Evolutionary conservation across 2,329 filamentous ascomycete genomes (phyloP).

Genomic region (Alternaria consortialis): DNA sequence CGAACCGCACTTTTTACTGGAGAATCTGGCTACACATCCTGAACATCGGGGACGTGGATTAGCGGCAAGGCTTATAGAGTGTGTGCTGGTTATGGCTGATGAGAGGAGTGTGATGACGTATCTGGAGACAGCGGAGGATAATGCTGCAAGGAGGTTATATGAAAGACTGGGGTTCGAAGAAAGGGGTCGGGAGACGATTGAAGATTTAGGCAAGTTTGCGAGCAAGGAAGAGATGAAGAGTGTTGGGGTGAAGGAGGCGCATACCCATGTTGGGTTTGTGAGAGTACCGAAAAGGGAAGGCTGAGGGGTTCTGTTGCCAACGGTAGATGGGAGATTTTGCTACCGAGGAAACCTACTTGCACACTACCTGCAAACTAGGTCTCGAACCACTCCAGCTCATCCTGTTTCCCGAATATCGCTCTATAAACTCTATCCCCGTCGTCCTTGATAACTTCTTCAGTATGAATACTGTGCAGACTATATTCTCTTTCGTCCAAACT

Average conservation of each 20-base stretch:
- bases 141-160: constrained; percentile 35
- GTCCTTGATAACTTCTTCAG: constrained; percentile 42
- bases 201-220: constrained; percentile 20
- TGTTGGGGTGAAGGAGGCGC: neutral
- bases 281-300: neutral
- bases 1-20: constrained; percentile 29
- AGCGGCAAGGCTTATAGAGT: constrained; percentile 31
- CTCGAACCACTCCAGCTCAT: constrained; percentile 48
- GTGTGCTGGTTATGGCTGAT: constrained; percentile 28
- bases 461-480: constrained; percentile 48
- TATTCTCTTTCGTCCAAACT: constrained; percentile 43
- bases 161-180: constrained; percentile 39
- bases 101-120: constrained; percentile 29
- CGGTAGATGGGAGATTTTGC: no score
- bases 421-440: constrained; percentile 43
- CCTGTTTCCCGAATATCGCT: constrained; percentile 43
- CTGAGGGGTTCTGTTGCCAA: neutral
- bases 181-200: constrained; percentile 23
- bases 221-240: neutral
- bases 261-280: neutral
- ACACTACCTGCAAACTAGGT: constrained; percentile 26
- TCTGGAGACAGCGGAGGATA: constrained; percentile 39
- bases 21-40: constrained; percentile 42
- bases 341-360: neutral
- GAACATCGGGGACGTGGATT: constrained; percentile 34